Base-by-base conservation (phyloP, 129 eudicot species). In the Centrapalus pauciflorus region DNA sequence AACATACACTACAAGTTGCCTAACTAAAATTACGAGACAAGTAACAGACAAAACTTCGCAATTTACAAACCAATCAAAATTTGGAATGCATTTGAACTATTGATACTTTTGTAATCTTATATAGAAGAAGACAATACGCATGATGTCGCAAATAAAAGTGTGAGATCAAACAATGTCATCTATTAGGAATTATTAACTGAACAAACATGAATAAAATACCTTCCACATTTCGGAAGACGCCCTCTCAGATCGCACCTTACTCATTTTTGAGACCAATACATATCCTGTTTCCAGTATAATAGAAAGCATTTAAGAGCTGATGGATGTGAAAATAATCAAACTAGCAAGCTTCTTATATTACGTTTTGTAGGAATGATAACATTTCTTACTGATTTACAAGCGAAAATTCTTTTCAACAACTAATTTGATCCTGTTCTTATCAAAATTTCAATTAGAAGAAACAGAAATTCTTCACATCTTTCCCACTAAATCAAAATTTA, bases 221-320 rank as follows among this genome's bases (percentile, higher is more conserved):
- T 92, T 92, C 96, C 91, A 67, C 85, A 77, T 88, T 80, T 92
- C 98, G 14, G 89, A 85, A 65, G 91, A 79, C 61, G 95, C 85
- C 70, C 89, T 81, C 67, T 92, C 98, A 9, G 96, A 81, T 77
- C 96, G 82, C 65, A 92, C 89, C 81, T 85, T 88, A 34, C 81
- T 85, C 98, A 88, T 92, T 84, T 88, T 92, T 83, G 84, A 77
- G 80, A 82, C 90, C 75, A 92, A 56, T 27, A 81, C 61, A 57
- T 85, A 78, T 50, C 96, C 98, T 92, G 87, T 59, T 66, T 2
- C 41, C 8, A 55, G 26, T 28, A 20, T 51, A 3, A 48, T 23
- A 11, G 10, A 40, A 41, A 76, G 55, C 2, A 56, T 24, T 33
- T 35, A 21, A 69, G 37, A 43, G 29, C 35, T 12, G 35, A 34